Percentiles rank a stretch among this genome's conserved stretches.
Evolutionary conservation across 2,329 filamentous ascomycete species (phyloP).

Genomic region (Cladosporium sp.): DNA sequence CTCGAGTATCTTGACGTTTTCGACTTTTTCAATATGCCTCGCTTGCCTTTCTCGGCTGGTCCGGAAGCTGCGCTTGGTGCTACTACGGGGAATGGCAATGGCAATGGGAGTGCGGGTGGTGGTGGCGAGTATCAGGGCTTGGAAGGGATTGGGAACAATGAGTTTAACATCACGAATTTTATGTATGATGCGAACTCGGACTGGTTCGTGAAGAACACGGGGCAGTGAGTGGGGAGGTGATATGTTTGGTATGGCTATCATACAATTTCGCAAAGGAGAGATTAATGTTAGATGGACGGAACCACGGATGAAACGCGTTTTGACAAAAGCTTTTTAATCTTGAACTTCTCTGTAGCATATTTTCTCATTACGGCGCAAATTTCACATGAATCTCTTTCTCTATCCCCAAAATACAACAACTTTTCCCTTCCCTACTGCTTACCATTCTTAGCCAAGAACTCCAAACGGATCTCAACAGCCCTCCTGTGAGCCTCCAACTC

Average conservation of each 20-base stretch:
- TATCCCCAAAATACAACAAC: neutral
- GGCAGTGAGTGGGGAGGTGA: neutral
- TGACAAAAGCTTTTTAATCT: neutral
- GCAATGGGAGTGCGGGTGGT: neutral
- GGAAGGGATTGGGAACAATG: slow-evolving; percentile 46
- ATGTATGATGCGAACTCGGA: slow-evolving; percentile 73
- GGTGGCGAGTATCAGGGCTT: slow-evolving; percentile 24
- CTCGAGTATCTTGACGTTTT: slow-evolving; percentile 91
- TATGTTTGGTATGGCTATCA: neutral
- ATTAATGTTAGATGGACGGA: neutral
- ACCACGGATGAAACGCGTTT: neutral
- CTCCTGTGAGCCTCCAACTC: slow-evolving; percentile 89
- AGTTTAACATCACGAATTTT: slow-evolving; percentile 77
- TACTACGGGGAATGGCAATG: slow-evolving; percentile 22
- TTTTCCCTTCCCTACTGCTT: neutral
- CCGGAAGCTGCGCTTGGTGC: neutral
- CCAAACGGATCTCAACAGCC: slow-evolving; percentile 66
- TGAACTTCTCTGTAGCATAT: neutral
- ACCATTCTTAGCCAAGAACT: slow-evolving; percentile 21
- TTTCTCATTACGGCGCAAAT: neutral
- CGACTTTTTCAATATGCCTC: slow-evolving; percentile 89
- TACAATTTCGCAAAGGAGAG: neutral
- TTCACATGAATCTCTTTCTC: neutral
- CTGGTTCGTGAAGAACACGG: slow-evolving; percentile 53
- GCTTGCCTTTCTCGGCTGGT: slow-evolving; percentile 53